A percentile compares a stretch with the other conserved stretches of the same genome.
Conservation (phyloP, 257 asterid genomes). For the Ilex asprella region DNA sequence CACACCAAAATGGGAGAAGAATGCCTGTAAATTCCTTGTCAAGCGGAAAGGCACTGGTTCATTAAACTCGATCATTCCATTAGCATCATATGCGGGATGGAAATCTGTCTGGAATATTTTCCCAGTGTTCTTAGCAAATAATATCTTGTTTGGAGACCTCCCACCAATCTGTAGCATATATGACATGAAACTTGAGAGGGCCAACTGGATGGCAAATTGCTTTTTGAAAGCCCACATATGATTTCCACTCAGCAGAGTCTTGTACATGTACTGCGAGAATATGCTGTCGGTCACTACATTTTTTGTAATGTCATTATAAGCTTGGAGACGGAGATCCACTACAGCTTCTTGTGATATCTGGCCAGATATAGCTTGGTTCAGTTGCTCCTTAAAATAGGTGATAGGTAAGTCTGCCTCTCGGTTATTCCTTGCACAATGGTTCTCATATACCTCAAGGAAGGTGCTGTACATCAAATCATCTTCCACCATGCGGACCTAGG, state of each 20-base stretch:
- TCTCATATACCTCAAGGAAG: constrained; percentile 95
- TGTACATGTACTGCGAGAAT: constrained; percentile 96
- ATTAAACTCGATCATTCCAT: constrained; percentile 93
- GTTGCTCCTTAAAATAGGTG: constrained; percentile 88
- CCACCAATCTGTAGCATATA: constrained; percentile 98
- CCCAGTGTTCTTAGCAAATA: constrained; percentile 95
- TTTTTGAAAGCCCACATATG: constrained; percentile 97
- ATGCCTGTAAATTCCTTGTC: constrained; percentile 92
- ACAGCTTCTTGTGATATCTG: constrained; percentile 95
- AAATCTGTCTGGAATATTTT: constrained; percentile 96
- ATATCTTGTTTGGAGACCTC: constrained; percentile 93
- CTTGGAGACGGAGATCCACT: constrained; percentile 93
- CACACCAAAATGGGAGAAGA: constrained; percentile 94
- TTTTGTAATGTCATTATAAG: constrained; percentile 81
- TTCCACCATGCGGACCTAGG: constrained; percentile 97
- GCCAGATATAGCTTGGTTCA: constrained; percentile 93
- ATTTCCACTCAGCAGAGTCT: constrained; percentile 79
- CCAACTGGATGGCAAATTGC: constrained; percentile 93
- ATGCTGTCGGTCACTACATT: constrained; percentile 79
- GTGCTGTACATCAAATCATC: constrained; percentile 98
- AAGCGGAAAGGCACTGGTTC: constrained; percentile 97
- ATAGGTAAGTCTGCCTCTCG: constrained; percentile 89
- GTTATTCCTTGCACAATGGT: constrained; percentile 93
- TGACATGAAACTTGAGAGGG: constrained; percentile 93
- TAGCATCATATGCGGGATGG: constrained; percentile 93